Evolutionary conservation across 371 early-diverging fungal genomes (phyloP), one percentile per base, ranked within the genome.

Genomic region (Dipsacomyces acuminosporus): DNA sequence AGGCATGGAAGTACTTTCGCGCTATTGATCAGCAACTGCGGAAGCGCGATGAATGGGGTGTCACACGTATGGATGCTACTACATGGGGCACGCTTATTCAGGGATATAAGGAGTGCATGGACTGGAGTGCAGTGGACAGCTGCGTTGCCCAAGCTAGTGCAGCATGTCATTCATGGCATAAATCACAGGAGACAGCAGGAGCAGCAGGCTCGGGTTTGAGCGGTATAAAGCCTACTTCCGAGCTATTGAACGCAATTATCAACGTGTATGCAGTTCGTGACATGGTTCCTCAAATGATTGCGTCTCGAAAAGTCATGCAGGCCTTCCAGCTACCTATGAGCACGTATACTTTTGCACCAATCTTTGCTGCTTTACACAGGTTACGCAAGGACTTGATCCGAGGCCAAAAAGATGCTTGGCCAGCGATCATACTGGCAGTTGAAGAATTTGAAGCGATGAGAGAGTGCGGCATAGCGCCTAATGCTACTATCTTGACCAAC

Each of bases 41-140:
- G n/a, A 38, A 53, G 51, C 67, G 61, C 2, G 49, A 54, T 49
- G 45, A 41, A 42, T 61, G 61, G 54, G 57, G 67, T 0, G 49
- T 66, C 11, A 66, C 67, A 15, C 56, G 43, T 21, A 66, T 66
- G 67, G 57, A 66, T 15, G 57, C 55, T 4, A 49, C 57, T 9
- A 51, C 67, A 0, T 66, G 67, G 67, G 54, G 61, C 15, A 66
- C 67, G 23, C 54, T 66, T 30, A 45, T 66, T 8, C 61, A 56
- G 42, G 67, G 67, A 1, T 61, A 66, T 19, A 15, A 35, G 14
- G 57, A 66, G 33, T 43, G 52, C 24, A 34, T 35, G 23, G 67
- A 66, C 53, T 66, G 67, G 67, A 20, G 19, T n/a, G 43, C 61
- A 1, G 67, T 57, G 8, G 67, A 66, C 30, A 35, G 47, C 26